Evolutionary conservation across 179 eudicot species (phyloP).

Genomic region (Camellia oleifera): DNA sequence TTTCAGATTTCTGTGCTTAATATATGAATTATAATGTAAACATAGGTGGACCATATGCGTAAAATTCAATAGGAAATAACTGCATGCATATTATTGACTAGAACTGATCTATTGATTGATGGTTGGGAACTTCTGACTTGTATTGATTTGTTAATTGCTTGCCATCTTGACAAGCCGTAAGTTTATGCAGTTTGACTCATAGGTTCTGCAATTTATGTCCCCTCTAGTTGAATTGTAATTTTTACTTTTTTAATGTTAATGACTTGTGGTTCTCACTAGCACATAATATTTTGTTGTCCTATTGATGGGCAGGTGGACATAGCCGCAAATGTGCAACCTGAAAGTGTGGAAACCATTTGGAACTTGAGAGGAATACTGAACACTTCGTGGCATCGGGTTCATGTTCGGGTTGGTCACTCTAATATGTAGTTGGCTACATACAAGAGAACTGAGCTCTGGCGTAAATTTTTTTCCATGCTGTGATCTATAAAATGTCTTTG

Average conservation of each 20-base stretch:
- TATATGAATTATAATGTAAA: background rate
- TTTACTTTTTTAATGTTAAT: background rate
- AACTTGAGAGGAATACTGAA: conserved; percentile 80
- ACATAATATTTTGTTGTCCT: conserved; percentile 3
- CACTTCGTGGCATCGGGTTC: conserved; percentile 85
- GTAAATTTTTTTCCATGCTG: background rate
- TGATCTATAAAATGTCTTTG: background rate
- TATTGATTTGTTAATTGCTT: background rate
- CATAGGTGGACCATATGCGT: background rate
- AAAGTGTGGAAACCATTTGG: conserved; percentile 66
- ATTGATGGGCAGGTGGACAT: conserved; percentile 52
- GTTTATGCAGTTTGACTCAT: background rate
- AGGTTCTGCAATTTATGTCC: background rate
- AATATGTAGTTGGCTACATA: conserved; percentile 29
- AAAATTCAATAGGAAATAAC: background rate
- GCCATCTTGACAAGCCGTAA: background rate
- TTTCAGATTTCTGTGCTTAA: background rate
- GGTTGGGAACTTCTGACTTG: background rate
- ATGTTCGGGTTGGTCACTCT: conserved; percentile 62
- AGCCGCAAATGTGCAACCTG: conserved; percentile 78
- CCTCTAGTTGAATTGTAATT: background rate
- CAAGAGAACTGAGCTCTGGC: background rate
- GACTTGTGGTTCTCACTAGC: background rate
- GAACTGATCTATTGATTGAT: no score
- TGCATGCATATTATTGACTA: background rate